A percentile compares a stretch with the other conserved stretches of the same genome.
phyloP scores from a whole-genome alignment of 2,329 filamentous ascomycete species.

The Catunica adiposa region DNA sequence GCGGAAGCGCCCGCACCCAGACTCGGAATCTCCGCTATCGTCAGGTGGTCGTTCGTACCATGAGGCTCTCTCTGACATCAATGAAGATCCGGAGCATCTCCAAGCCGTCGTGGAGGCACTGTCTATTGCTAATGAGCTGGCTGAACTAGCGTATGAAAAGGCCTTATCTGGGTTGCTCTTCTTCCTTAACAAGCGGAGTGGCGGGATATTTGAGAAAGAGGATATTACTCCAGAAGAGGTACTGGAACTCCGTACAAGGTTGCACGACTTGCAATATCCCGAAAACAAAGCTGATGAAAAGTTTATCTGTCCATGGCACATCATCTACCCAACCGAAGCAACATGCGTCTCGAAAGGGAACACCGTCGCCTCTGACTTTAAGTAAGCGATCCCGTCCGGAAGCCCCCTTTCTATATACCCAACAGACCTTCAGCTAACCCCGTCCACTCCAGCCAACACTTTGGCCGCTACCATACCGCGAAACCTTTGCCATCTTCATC shows the following conservation, averaged over 20 bases:
- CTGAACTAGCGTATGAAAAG: background rate
- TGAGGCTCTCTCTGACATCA: no score
- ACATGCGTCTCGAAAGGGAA: background rate
- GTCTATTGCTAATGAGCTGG: background rate
- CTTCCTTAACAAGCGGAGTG: background rate
- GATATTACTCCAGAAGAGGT: background rate
- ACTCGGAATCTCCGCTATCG: no score
- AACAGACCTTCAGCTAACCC: no score
- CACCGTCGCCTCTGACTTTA: background rate
- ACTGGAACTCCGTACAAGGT: background rate
- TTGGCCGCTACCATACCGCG: background rate
- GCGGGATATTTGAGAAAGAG: background rate
- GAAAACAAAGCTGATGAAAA: background rate
- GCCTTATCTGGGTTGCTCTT: background rate
- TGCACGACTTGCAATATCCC: background rate
- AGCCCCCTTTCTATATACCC: no score
- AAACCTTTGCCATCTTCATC: background rate
- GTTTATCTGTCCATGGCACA: background rate
- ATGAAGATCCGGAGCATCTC: background rate
- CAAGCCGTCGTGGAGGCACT: background rate
- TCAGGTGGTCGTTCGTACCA: no score
- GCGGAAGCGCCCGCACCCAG: no score
- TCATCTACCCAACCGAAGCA: background rate
- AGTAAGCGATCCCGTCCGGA: background rate
- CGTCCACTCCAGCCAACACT: background rate